These are phyloP conservation scores for Fraxinus dipetala DNA, from an alignment of 305 asterid species.

Conservation along the genomic window DNA sequence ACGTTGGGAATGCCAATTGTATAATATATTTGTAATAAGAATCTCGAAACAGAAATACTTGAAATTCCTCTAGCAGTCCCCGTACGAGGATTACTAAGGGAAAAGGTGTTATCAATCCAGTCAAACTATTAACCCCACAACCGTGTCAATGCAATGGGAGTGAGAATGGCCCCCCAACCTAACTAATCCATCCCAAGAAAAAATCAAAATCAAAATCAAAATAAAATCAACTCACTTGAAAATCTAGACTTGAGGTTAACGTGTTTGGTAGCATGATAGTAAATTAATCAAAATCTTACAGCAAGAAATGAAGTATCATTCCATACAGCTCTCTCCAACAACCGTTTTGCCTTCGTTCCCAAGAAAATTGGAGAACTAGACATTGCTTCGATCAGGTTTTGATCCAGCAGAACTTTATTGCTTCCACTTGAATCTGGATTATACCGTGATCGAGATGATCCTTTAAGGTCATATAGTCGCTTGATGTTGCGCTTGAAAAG, in stretches of 20 bases:
- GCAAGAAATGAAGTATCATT: constrained; percentile 89
- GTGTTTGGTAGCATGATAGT: not conserved
- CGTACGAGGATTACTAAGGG: not conserved
- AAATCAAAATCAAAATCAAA: not conserved
- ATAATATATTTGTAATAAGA: not conserved
- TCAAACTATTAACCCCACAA: not conserved
- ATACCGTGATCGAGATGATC: constrained; percentile 77
- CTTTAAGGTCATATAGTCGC: constrained; percentile 80
- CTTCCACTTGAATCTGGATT: constrained; percentile 86
- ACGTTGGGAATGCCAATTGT: not conserved
- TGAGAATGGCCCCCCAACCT: not conserved
- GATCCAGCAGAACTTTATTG: constrained; percentile 87
- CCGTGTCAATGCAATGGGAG: not conserved
- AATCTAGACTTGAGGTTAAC: not conserved
- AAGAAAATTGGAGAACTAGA: constrained; percentile 89
- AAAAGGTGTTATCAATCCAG: not conserved
- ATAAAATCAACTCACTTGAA: not conserved
- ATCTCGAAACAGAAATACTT: not conserved
- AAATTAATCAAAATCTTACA: constrained; percentile 48
- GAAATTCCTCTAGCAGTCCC: not conserved
- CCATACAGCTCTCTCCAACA: constrained; percentile 88
- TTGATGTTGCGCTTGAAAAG: constrained; percentile 65
- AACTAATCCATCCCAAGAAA: not conserved
- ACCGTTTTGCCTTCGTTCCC: constrained; percentile 77
- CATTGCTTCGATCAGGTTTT: constrained; percentile 83